Evolutionary conservation across 192 early-diverging fungal genomes (phyloP).

Genomic region (Backusella luteola): DNA sequence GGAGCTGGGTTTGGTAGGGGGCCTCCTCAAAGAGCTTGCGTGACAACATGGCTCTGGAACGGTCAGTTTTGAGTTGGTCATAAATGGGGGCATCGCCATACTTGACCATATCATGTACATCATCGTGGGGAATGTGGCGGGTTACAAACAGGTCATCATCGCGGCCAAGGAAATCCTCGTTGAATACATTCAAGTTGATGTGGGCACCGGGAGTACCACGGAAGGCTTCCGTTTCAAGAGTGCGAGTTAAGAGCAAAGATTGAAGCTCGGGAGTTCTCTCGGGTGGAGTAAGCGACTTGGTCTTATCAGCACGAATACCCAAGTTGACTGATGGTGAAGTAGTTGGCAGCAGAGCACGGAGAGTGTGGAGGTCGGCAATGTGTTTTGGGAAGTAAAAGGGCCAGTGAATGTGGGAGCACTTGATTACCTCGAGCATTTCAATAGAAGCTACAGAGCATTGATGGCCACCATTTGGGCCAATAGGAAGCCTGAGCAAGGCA

Average conservation of each 20-base stretch:
- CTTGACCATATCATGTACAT: neutral
- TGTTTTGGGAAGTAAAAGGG: neutral
- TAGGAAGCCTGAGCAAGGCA: neutral
- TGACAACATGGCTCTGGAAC: neutral
- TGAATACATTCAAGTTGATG: neutral
- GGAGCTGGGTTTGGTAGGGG: neutral
- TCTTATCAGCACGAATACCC: neutral
- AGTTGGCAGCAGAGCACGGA: neutral
- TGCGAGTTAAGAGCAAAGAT: neutral
- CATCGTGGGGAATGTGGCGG: neutral
- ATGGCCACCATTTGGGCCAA: neutral
- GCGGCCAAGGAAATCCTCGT: neutral
- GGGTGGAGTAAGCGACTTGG: neutral
- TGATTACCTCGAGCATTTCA: neutral
- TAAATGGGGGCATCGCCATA: neutral
- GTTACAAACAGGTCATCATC: neutral
- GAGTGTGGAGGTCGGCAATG: neutral
- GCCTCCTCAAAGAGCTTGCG: neutral
- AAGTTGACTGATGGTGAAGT: neutral
- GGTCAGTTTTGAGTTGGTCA: neutral
- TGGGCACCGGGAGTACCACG: neutral
- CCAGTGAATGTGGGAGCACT: neutral
- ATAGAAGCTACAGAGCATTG: neutral
- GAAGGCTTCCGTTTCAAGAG: neutral
- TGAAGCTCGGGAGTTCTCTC: neutral